phyloP scores from a whole-genome alignment of 129 eudicot species.

The Flaveria bidentis region DNA sequence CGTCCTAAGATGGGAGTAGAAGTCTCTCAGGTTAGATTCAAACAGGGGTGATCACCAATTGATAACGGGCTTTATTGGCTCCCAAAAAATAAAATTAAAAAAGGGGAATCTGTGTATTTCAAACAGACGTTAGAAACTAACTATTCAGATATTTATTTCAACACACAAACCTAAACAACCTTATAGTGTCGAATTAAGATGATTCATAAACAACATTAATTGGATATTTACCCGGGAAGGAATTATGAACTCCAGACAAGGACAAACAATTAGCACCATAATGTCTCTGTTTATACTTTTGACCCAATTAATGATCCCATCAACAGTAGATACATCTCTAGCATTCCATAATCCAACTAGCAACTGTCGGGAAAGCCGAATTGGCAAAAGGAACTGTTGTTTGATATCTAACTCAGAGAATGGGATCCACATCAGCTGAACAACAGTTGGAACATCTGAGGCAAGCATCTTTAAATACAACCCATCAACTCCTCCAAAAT shows the following conservation, averaged over 20 bases:
- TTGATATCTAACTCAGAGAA: slow-evolving; percentile 58
- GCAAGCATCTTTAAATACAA: slow-evolving; percentile 81
- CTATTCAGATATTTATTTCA: not conserved
- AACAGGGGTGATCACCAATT: not conserved
- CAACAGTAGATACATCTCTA: slow-evolving; percentile 33
- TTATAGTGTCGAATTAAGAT: not conserved
- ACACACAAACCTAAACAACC: slow-evolving; percentile 9
- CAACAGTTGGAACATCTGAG: slow-evolving; percentile 63
- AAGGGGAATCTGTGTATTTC: not conserved
- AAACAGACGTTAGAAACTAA: not conserved
- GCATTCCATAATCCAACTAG: slow-evolving; percentile 52
- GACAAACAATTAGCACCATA: slow-evolving; percentile 54
- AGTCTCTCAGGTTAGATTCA: slow-evolving; percentile 1
- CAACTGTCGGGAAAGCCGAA: slow-evolving; percentile 41
- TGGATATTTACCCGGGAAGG: slow-evolving; percentile 57
- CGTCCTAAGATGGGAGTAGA: slow-evolving; percentile 6
- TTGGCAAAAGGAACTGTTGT: slow-evolving; percentile 57
- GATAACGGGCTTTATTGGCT: not conserved
- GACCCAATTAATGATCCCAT: slow-evolving; percentile 32
- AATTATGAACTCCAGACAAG: slow-evolving; percentile 54
- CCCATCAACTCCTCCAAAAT: slow-evolving; percentile 86
- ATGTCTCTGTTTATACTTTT: slow-evolving; percentile 53
- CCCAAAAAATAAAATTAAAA: not conserved
- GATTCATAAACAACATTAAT: not conserved
- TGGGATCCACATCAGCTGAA: slow-evolving; percentile 90